Evolutionary conservation across 805 yeast species (phyloP), one percentile per base, ranked within the genome.

Genomic region (Groenewaldozyma tartarivorans): DNA sequence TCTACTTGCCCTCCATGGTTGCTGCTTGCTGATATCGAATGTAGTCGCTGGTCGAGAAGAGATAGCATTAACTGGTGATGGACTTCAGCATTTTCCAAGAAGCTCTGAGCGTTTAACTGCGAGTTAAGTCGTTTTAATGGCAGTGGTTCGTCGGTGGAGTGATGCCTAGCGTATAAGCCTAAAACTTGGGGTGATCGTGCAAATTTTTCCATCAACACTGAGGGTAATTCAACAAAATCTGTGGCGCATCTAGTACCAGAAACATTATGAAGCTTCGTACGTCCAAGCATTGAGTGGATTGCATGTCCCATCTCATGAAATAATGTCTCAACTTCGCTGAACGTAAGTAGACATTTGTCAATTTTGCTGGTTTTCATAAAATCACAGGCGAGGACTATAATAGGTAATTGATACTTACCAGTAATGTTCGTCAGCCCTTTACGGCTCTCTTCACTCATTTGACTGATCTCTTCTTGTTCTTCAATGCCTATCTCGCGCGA

Each of bases 231-330:
- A 15, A 92, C 98, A 63, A 92, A 92, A 59, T 92, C 98, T 0
- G 97, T 85, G 3, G 85, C 82, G 58, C 97, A 90, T 44, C 98
- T 71, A 0, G 98, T 92, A 2, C 98, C 98, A 26, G 94, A 79
- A 5, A 90, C 81, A 57, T 87, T 92, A 57, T 92, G 98, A 39
- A 90, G 63, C 33, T 79, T 70, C 0, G 98, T 92, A 47, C 90
- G 72, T 0, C 97, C 98, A 17, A 92, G 64, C 95, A 92, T 90
- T 2, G 96, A 85, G 59, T 92, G 98, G 75, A 92, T 82, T 1
- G 97, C 97, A 61, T 92, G 98, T 1, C 98, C 98, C 95, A 92
- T 87, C 62, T 92, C 98, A 61, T 92, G 98, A 65, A 92, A 92
- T 16, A 92, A 64, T 0, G 98, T 92, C 52, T 90, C 95, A 17